Evolutionary conservation across 495 filamentous ascomycete genomes (phyloP), one percentile per base, ranked within the genome.

Genomic region (Penicillium angulare): DNA sequence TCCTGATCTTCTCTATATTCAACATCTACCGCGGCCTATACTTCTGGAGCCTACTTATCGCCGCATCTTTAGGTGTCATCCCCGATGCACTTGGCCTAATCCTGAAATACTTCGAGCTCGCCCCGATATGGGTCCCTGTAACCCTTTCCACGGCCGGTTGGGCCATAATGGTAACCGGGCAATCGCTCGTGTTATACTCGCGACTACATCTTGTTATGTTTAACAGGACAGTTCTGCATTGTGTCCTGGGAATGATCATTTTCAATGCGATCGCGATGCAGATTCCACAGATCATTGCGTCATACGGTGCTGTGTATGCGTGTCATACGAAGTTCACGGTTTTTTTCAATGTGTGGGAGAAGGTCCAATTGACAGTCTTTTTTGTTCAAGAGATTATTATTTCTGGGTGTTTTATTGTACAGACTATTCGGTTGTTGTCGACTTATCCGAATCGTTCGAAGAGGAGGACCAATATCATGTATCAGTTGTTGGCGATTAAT

Each of bases 151-250:
- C 67, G 24, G 49, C 73, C 2, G 80, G 81, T 2, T 85, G 79
- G 81, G 66, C 59, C 31, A 43, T 59, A 10, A 82, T 83, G 78
- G 76, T 85, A 1, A 79, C 78, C 0, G 80, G 79, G 8, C 80
- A 83, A 61, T 78, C 78, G 24, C 56, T 84, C 17, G 79, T 85
- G 9, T 66, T 85, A 16, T 85, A 78, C 61, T 84, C 80, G 2
- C 73, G 82, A 20, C 74, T 85, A 1, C 77, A 83, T 57, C 65
- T 84, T 17, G 64, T 85, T 21, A 60, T 76, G 15, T 60, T 60
- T 16, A 67, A 75, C 13, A 46, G 52, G 10, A 59, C 56, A 23
- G 50, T 69, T 2, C 59, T 82, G 0, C 66, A 69, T 4, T 51
- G 53, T 3, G 66, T 82, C 4, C 66, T 79, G 20, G 61, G 24